Conservation (phyloP, 23 red algal genomes). For the Porphyridium purpureum region DNA sequence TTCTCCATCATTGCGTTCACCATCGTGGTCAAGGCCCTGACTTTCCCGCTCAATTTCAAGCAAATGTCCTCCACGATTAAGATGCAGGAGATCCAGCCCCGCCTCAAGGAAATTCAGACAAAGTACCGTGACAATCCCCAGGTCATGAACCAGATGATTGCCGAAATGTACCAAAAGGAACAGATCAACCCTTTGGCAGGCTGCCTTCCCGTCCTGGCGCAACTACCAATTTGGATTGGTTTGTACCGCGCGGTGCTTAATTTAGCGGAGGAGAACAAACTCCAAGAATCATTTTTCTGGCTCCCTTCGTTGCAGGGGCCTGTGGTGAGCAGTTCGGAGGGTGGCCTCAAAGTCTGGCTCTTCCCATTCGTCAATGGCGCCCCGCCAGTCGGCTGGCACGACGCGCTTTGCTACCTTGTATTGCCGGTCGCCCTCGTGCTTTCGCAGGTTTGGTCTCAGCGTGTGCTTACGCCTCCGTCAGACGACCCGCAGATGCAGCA, state of each 20-base stretch:
- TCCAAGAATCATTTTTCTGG: conserved; percentile 78
- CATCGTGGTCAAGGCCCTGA: conserved; percentile 69
- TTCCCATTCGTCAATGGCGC: conserved; percentile 87
- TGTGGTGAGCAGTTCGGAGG: conserved; percentile 38
- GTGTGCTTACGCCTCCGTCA: conserved; percentile 50
- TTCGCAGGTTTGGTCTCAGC: conserved; percentile 56
- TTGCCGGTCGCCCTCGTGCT: conserved; percentile 64
- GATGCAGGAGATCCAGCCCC: conserved; percentile 89
- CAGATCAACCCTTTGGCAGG: conserved; percentile 95
- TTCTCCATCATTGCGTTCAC: conserved; percentile 94
- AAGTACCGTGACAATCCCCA: conserved; percentile 90
- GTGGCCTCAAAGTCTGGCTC: conserved; percentile 68
- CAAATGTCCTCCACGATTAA: conserved; percentile 90
- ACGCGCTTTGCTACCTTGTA: conserved; percentile 76
- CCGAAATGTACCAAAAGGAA: conserved; percentile 78
- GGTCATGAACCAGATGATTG: conserved; percentile 76
- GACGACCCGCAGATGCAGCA: conserved; percentile 37
- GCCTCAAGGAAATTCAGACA: conserved; percentile 70
- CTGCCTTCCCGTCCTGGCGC: conserved; percentile 74
- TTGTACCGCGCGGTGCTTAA: conserved; percentile 94
- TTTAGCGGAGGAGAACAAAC: conserved; percentile 55
- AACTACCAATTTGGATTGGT: conserved; percentile 93
- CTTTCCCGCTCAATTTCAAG: conserved; percentile 89
- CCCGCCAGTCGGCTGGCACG: conserved; percentile 97
- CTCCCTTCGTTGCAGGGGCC: conserved; percentile 91